Conservation (phyloP, 805 yeast species). For the Cyberlindnera lachancei region DNA sequence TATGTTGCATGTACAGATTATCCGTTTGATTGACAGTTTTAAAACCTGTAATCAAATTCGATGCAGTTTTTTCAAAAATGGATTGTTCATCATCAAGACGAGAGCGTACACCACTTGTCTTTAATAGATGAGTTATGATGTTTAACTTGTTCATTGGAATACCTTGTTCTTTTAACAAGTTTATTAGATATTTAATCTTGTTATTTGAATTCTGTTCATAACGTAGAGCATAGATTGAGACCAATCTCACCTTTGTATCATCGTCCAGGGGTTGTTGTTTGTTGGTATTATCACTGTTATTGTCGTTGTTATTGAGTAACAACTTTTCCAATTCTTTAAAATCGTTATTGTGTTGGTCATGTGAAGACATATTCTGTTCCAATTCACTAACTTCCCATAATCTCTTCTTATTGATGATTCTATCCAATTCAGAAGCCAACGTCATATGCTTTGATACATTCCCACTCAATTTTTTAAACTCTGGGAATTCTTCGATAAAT, state of each 20-base stretch:
- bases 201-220: slow-evolving; percentile 48
- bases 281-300: slow-evolving; percentile 25
- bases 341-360: slow-evolving; percentile 50
- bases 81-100: slow-evolving; percentile 32
- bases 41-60: slow-evolving; percentile 26
- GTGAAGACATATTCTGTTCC: slow-evolving; percentile 78
- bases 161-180: slow-evolving; percentile 30
- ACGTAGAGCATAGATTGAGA: slow-evolving; percentile 66
- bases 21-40: slow-evolving; percentile 37
- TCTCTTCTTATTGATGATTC: slow-evolving; percentile 52
- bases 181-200: slow-evolving; percentile 32
- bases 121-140: slow-evolving; percentile 33
- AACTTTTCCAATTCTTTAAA: slow-evolving; percentile 47
- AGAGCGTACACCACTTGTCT: slow-evolving; percentile 34
- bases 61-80: slow-evolving; percentile 23
- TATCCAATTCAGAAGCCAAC: slow-evolving; percentile 78
- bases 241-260: slow-evolving; percentile 59
- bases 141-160: slow-evolving; percentile 20
- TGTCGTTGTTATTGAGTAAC: slow-evolving; percentile 32
- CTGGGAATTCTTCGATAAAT: slow-evolving; percentile 90
- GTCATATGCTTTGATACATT: slow-evolving; percentile 92
- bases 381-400: slow-evolving; percentile 85
- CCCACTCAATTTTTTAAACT: slow-evolving; percentile 77
- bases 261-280: slow-evolving; percentile 36
- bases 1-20: slow-evolving; percentile 86